Evolutionary conservation across 345 rosid genomes (phyloP).

Genomic region (Jatropha curcas): DNA sequence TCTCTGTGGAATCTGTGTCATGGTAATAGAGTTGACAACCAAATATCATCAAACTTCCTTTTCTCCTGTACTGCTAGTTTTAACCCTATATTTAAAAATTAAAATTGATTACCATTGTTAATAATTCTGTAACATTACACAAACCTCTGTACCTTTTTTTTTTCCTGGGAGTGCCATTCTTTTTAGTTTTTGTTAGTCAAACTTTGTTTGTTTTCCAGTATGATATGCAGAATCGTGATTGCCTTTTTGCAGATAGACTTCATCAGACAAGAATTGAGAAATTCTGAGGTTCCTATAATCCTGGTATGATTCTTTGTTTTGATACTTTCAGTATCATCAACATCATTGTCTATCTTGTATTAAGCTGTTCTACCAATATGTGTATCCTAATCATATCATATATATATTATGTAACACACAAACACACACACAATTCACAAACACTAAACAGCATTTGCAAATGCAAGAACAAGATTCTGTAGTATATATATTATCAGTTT

Average conservation of each 20-base stretch:
- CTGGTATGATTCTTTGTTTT: constrained; percentile 45
- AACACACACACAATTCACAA: too few species aligned
- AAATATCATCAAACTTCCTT: not conserved
- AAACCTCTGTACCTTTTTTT: not conserved
- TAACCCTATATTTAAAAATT: not conserved
- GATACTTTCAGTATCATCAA: not conserved
- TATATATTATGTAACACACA: too few species aligned
- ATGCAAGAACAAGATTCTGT: too few species aligned
- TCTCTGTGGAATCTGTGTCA: not conserved
- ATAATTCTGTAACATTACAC: not conserved
- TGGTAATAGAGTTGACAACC: not conserved
- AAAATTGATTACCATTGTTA: not conserved
- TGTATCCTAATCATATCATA: too few species aligned
- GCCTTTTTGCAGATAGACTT: constrained; percentile 57
- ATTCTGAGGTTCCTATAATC: constrained; percentile 55
- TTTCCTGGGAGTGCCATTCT: not conserved
- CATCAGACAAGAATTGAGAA: constrained; percentile 57
- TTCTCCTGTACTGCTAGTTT: not conserved
- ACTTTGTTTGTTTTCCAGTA: not conserved
- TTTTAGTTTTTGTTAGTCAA: not conserved
- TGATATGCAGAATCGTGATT: not conserved
- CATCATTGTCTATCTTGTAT: not conserved
- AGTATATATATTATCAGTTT: too few species aligned
- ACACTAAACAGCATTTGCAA: too few species aligned
- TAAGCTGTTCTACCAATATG: too few species aligned